phyloP scores from a whole-genome alignment of 768 basidiomycete species.

The Phlegmacium glaucopus region DNA sequence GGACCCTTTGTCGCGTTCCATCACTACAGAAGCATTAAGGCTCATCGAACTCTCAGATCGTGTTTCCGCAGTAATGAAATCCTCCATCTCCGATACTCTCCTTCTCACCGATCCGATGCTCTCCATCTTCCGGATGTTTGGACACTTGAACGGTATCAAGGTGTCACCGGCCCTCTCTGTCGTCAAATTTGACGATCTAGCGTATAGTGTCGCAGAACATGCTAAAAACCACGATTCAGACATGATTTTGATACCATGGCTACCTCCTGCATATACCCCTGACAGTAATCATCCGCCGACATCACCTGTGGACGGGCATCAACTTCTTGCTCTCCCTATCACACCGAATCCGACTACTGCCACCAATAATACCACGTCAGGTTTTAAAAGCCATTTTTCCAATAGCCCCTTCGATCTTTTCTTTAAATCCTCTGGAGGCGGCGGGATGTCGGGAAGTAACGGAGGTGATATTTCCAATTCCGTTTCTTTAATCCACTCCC shows the following conservation, averaged over 20 bases:
- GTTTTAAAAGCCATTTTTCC: slow-evolving; percentile 15
- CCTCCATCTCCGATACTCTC: slow-evolving; percentile 64
- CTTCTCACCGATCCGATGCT: slow-evolving; percentile 71
- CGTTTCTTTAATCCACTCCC: slow-evolving; percentile 62
- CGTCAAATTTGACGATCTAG: slow-evolving; percentile 73
- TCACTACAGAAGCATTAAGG: slow-evolving; percentile 73
- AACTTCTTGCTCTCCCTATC: slow-evolving; percentile 9
- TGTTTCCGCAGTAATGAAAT: slow-evolving; percentile 85
- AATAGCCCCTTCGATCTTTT: slow-evolving; percentile 72
- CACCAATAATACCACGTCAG: slow-evolving; percentile 4
- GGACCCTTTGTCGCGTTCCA: slow-evolving; percentile 8
- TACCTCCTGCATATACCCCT: slow-evolving; percentile 35
- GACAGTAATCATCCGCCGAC: slow-evolving; percentile 3
- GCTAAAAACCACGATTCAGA: slow-evolving; percentile 59
- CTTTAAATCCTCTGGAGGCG: slow-evolving; percentile 36
- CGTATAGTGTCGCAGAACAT: slow-evolving; percentile 64
- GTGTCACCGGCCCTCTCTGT: slow-evolving; percentile 68
- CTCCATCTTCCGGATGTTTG: slow-evolving; percentile 73
- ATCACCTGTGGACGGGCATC: slow-evolving; percentile 10
- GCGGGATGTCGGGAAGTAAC: slow-evolving; percentile 4
- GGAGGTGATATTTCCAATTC: slow-evolving; percentile 21
- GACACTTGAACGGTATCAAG: slow-evolving; percentile 63
- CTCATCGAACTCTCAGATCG: slow-evolving; percentile 87
- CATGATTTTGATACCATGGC: slow-evolving; percentile 83
- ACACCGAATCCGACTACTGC: slow-evolving; percentile 6